These are phyloP conservation scores for Ophiostoma tasmaniense DNA, from an alignment of 2,329 filamentous ascomycete genomes.

Conservation along the genomic window DNA sequence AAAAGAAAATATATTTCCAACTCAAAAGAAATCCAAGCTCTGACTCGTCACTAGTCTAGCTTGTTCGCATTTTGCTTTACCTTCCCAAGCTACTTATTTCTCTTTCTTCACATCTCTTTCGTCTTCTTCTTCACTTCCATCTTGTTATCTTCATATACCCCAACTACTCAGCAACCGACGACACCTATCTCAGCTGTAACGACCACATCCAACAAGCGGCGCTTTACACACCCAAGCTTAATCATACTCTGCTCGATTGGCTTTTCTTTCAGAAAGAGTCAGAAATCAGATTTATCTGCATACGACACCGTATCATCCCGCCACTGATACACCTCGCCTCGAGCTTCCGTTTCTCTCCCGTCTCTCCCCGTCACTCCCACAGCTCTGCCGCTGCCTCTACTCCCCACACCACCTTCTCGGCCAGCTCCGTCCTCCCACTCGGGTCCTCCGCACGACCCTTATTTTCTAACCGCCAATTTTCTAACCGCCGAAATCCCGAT, in stretches of 20 bases:
- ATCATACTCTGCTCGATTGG: neutral
- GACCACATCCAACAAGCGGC: neutral
- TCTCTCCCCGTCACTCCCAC: neutral
- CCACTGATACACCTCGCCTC: neutral
- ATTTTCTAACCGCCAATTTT: neutral
- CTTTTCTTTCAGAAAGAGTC: too few species aligned
- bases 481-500: neutral
- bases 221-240: neutral
- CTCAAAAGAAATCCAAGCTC: neutral
- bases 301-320: neutral
- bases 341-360: neutral
- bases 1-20: neutral
- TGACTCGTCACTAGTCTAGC: neutral
- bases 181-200: neutral
- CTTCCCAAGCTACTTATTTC: neutral
- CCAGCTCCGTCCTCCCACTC: slow-evolving; percentile 10
- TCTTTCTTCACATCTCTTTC: neutral
- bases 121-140: neutral
- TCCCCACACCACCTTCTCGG: slow-evolving; percentile 15
- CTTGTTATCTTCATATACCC: neutral
- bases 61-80: neutral
- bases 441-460: slow-evolving; percentile 6
- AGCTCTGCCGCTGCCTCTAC: slow-evolving; percentile 1
- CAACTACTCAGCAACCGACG: neutral
- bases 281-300: neutral